Conservation (phyloP, 1,284 basidiomycete genomes). For the Trichosporon sp. region DNA sequence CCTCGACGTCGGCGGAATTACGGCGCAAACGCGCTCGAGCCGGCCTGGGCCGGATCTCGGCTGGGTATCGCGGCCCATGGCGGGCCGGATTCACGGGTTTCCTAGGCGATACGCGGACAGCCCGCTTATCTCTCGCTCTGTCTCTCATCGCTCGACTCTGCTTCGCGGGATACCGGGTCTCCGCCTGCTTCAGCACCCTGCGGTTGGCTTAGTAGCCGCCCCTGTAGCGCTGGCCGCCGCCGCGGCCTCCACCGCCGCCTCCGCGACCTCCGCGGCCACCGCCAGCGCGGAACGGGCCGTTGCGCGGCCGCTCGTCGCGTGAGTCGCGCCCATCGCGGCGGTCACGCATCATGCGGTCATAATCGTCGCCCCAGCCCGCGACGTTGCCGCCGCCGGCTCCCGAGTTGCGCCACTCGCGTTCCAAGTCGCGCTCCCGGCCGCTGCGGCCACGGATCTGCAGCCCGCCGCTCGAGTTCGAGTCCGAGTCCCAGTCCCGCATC, state of each 20-base stretch:
- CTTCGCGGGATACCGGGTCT: no score
- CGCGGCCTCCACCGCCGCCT: background rate
- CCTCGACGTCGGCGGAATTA: background rate
- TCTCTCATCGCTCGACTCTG: background rate
- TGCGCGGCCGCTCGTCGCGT: conserved; percentile 6
- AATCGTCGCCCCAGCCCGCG: conserved; percentile 20
- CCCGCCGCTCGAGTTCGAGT: background rate
- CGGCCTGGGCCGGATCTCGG: background rate
- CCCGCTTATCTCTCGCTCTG: background rate
- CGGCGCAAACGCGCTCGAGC: background rate
- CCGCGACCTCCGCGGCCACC: background rate
- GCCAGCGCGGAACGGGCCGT: conserved; percentile 2
- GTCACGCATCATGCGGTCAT: conserved; percentile 16
- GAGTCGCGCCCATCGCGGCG: background rate
- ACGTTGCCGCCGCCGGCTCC: conserved; percentile 27
- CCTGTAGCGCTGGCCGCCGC: conserved; percentile 23
- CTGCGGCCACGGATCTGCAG: background rate
- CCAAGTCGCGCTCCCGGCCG: conserved; percentile 13
- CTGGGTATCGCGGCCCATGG: background rate
- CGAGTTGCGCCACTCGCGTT: conserved; percentile 18
- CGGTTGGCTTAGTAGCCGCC: conserved; percentile 27
- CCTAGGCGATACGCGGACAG: background rate
- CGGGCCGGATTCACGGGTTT: background rate
- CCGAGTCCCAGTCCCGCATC: background rate
- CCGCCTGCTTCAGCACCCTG: no score